Evolutionary conservation across 192 early-diverging fungal species (phyloP).

Genomic region (Coemansia sp.): DNA sequence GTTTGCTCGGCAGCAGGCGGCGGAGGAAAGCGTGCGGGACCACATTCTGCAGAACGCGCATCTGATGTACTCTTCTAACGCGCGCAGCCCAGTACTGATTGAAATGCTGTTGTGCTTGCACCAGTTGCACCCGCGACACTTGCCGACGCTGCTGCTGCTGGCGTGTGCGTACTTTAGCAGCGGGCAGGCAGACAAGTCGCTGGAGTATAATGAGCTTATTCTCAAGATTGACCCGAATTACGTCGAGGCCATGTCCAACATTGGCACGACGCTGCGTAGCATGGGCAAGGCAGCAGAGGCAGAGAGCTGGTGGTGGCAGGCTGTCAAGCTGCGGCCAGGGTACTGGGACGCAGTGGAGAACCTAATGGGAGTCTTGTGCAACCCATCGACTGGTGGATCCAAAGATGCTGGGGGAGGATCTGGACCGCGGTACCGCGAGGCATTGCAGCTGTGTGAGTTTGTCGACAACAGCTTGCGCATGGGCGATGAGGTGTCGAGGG

Average conservation of each 20-base stretch:
- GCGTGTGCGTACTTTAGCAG: conserved; percentile 88
- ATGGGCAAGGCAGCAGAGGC: conserved; percentile 75
- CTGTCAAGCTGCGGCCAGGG: conserved; percentile 80
- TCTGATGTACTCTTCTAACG: conserved; percentile 61
- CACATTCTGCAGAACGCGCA: conserved; percentile 67
- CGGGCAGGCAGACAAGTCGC: conserved; percentile 70
- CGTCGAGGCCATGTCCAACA: conserved; percentile 91
- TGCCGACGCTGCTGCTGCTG: conserved; percentile 84
- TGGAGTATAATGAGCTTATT: conserved; percentile 83
- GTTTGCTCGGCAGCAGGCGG: conserved; percentile 32
- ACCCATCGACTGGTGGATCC: conserved; percentile 13
- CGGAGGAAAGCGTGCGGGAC: conserved; percentile 53
- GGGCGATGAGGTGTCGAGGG: conserved; percentile 17
- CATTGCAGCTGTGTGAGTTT: conserved; percentile 80
- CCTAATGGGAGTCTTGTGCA: conserved; percentile 80
- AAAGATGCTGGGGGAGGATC: conserved; percentile 3
- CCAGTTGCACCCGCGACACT: conserved; percentile 63
- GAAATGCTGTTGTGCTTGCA: conserved; percentile 61
- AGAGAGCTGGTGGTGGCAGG: conserved; percentile 83
- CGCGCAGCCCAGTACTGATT: conserved; percentile 59
- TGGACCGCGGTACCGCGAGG: conserved; percentile 72
- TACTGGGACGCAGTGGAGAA: conserved; percentile 95
- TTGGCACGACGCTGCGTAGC: conserved; percentile 86
- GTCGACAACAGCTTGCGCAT: conserved; percentile 68
- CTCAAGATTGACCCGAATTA: conserved; percentile 82